phyloP scores from a whole-genome alignment of 2,329 filamentous ascomycete species.

The Verticillium isaacii region DNA sequence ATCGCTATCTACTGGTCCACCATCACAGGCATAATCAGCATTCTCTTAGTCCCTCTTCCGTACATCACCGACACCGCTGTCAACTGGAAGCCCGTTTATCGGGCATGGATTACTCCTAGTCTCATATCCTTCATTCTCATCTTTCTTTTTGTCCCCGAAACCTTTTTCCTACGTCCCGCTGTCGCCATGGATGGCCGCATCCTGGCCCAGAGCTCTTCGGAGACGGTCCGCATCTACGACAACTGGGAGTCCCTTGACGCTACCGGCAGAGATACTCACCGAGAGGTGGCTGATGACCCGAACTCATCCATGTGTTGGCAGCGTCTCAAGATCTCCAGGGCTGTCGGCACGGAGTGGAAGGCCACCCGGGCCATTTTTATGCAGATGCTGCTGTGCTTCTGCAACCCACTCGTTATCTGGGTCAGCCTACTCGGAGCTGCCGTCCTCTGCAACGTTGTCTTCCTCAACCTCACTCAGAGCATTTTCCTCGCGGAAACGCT shows the following conservation, averaged over 20 bases:
- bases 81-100: constrained; percentile 28
- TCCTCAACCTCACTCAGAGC: constrained; percentile 15
- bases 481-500: constrained; percentile 12
- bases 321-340: constrained; percentile 6
- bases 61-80: constrained; percentile 17
- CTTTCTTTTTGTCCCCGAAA: constrained; percentile 28
- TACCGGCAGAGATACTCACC: constrained; percentile 1
- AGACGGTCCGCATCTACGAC: constrained; percentile 30
- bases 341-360: constrained; percentile 8
- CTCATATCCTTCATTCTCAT: constrained; percentile 19
- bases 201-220: constrained; percentile 28
- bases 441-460: constrained; percentile 18
- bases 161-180: constrained; percentile 33
- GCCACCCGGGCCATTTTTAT: constrained; percentile 12
- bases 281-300: not conserved
- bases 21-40: constrained; percentile 17
- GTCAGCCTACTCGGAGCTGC: constrained; percentile 18
- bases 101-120: constrained; percentile 20
- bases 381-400: constrained; percentile 18
- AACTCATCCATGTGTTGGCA: constrained; percentile 1
- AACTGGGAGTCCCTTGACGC: constrained; percentile 20
- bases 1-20: constrained; percentile 29
- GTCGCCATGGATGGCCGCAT: constrained; percentile 35
- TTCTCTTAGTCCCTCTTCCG: constrained; percentile 19
- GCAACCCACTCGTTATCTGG: constrained; percentile 21